These are phyloP conservation scores for Candida albicans DNA, from an alignment of 1,139 yeast species.

Conservation along the genomic window DNA sequence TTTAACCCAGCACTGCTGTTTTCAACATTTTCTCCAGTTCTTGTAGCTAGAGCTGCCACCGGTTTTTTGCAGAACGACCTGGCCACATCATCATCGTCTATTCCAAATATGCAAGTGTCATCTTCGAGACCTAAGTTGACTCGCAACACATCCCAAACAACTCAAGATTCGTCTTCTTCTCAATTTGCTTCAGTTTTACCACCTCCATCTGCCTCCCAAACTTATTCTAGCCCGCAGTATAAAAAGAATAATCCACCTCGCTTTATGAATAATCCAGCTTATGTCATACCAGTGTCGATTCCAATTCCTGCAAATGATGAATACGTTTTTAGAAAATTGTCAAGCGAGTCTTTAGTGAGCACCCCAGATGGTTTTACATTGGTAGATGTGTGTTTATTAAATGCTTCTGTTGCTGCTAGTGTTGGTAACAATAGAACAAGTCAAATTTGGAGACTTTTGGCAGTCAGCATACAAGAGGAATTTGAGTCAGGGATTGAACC, in stretches of 20 bases:
- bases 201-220: constrained; percentile 10
- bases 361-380: constrained; percentile 53
- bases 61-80: constrained; percentile 3
- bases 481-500: constrained; percentile 3
- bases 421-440: constrained; percentile 57
- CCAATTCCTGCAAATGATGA: constrained; percentile 48
- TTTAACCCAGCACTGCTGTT: constrained; percentile 18
- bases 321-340: constrained; percentile 39
- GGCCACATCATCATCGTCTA: constrained; percentile 3
- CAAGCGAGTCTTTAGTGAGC: constrained; percentile 41
- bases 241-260: neutral
- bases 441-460: constrained; percentile 70
- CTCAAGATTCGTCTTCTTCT: constrained; percentile 31
- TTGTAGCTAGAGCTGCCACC: constrained; percentile 9
- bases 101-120: constrained; percentile 25
- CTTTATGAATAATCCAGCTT: constrained; percentile 36
- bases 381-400: constrained; percentile 56
- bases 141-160: constrained; percentile 37
- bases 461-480: constrained; percentile 54
- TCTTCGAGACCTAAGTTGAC: constrained; percentile 27
- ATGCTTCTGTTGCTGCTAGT: constrained; percentile 58
- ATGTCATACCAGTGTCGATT: constrained; percentile 43
- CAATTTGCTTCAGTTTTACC: constrained; percentile 6
- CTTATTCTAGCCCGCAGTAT: constrained; percentile 5
- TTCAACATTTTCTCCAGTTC: constrained; percentile 19